phyloP scores from a whole-genome alignment of 2,329 filamentous ascomycete species.

The Colletotrichum tamarilloi region DNA sequence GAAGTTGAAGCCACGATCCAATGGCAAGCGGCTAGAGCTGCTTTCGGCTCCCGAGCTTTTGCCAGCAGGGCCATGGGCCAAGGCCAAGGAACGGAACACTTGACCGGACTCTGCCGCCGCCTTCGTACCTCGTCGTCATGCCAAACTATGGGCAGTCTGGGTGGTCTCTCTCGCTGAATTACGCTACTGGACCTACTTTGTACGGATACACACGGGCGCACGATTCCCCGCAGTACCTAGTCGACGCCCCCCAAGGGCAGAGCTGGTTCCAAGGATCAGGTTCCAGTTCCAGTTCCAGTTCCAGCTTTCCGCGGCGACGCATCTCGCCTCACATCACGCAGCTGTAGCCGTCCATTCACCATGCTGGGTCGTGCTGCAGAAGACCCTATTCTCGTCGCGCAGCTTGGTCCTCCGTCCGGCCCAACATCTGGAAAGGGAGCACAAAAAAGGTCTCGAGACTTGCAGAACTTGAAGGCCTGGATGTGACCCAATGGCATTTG shows the following conservation, averaged over 20 bases:
- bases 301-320: background rate
- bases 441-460: background rate
- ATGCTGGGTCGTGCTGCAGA: background rate
- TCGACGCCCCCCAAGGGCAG: background rate
- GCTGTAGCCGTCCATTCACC: conserved; percentile 1
- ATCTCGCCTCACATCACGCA: conserved; percentile 19
- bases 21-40: background rate
- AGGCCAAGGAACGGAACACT: background rate
- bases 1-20: conserved; percentile 11
- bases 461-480: background rate
- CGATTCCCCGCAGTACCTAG: background rate
- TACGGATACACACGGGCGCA: background rate
- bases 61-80: conserved; percentile 5
- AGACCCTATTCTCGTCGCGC: conserved; percentile 28
- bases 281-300: background rate
- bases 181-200: too few species aligned
- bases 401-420: conserved; percentile 23
- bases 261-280: background rate
- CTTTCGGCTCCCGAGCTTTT: conserved; percentile 27
- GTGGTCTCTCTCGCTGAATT: background rate
- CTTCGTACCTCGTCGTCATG: background rate
- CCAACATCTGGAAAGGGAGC: background rate
- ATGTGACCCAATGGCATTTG: background rate
- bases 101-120: conserved; percentile 1
- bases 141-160: background rate